Evolutionary conservation across 345 rosid species (phyloP), one percentile per base, ranked within the genome.

Genomic region (Salix brachista): DNA sequence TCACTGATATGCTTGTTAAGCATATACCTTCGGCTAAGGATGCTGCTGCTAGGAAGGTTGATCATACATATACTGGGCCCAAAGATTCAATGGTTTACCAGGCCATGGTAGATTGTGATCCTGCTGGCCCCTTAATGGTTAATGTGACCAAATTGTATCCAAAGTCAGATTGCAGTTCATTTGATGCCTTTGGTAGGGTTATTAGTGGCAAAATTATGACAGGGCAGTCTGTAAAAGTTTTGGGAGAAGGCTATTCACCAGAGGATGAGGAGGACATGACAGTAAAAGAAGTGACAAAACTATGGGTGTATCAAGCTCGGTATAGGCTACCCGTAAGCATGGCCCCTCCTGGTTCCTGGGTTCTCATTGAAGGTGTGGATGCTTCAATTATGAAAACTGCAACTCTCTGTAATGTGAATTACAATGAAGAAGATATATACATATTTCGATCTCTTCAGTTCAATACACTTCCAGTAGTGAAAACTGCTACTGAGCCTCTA

Each of bases 291-390:
- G 99, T 92, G 72, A 92, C 97, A 69, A 93, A 93, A 84, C 83
- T 96, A 52, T 93, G 99, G 96, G 86, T 96, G 21, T 96, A 93
- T 83, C 98, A 96, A 83, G 94, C 98, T 56, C 89, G 98, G 65
- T 94, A 93, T 80, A 88, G 97, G 84, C 79, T 93, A 85, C 94
- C 98, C 54, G 85, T 93, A 77, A 91, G 97, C 86, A 89, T 90
- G 86, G 99, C 98, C 32, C 97, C 94, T 84, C 97, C 99, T 17
- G 98, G 98, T 82, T 91, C 98, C 68, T 96, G 97, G 99, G 97
- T 96, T 75, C 87, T 96, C 16, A 90, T 96, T 83, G 99, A 96
- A 88, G 98, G 97, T 66, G 97, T 96, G 36, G 97, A 92, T 84
- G 94, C 97, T 71, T 96, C 99, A 75, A 92, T 96, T 73, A 93